Evolutionary conservation across 345 rosid genomes (phyloP).

Genomic region (Camelina hispida): DNA sequence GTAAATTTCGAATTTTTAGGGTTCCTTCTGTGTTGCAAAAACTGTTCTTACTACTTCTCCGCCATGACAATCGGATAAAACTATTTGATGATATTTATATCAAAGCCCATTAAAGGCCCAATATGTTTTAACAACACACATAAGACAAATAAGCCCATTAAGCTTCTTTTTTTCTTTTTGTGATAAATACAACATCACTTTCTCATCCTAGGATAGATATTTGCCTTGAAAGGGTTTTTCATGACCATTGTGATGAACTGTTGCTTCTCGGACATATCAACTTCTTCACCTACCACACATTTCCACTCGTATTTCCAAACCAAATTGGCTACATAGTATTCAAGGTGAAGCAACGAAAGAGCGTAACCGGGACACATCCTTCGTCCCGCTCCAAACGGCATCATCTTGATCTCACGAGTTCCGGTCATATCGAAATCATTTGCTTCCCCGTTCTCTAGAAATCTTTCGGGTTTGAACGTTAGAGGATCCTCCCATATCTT

Average conservation of each 20-base stretch:
- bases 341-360: slow-evolving; percentile 45
- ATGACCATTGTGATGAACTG: slow-evolving; percentile 49
- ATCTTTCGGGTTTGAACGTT: slow-evolving; percentile 44
- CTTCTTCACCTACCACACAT: slow-evolving; percentile 45
- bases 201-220: slow-evolving; percentile 29
- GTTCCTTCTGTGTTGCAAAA: slow-evolving; percentile 23
- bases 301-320: slow-evolving; percentile 49
- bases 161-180: not conserved
- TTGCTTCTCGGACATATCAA: slow-evolving; percentile 45
- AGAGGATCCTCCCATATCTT: slow-evolving; percentile 45
- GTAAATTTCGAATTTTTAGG: slow-evolving; percentile 33
- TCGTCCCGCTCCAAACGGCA: slow-evolving; percentile 49
- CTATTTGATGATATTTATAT: not conserved
- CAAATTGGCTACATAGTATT: slow-evolving; percentile 42
- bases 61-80: not conserved
- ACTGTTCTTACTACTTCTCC: slow-evolving; percentile 16
- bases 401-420: slow-evolving; percentile 49
- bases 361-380: slow-evolving; percentile 48
- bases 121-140: not conserved
- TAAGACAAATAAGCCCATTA: not conserved
- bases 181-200: not conserved
- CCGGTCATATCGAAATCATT: slow-evolving; percentile 44
- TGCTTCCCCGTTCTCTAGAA: slow-evolving; percentile 44
- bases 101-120: slow-evolving; percentile 17
- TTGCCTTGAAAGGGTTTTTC: slow-evolving; percentile 44